Evolutionary conservation across 2,329 filamentous ascomycete genomes (phyloP).

Genomic region (Fusarium transvaalense): DNA sequence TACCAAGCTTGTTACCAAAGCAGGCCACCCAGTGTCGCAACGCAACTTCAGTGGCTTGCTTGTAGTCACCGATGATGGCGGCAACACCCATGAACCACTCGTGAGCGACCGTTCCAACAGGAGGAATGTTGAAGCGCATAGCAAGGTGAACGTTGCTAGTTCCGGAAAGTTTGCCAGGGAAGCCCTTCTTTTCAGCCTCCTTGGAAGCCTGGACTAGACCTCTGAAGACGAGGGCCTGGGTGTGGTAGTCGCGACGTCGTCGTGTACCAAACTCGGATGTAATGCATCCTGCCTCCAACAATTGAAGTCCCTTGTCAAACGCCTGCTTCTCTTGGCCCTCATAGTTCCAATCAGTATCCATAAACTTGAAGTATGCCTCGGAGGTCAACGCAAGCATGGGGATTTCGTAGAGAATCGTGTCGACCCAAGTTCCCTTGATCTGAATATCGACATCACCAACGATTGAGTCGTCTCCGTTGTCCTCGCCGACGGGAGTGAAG

Average conservation of each 20-base stretch:
- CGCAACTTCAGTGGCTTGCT: conserved; percentile 84
- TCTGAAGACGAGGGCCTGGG: conserved; percentile 90
- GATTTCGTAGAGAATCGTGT: conserved; percentile 98
- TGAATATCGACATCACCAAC: conserved; percentile 81
- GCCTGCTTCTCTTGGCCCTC: conserved; percentile 88
- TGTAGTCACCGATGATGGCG: conserved; percentile 88
- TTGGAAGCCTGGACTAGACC: conserved; percentile 84
- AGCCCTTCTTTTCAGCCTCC: conserved; percentile 73
- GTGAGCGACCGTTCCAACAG: conserved; percentile 90
- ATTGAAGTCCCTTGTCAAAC: conserved; percentile 79
- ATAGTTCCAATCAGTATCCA: conserved; percentile 92
- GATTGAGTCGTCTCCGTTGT: conserved; percentile 73
- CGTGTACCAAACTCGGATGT: conserved; percentile 96
- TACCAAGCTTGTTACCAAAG: conserved; percentile 86
- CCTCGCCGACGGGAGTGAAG: conserved; percentile 68
- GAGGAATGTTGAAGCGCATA: conserved; percentile 87
- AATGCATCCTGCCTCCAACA: conserved; percentile 85
- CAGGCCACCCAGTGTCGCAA: conserved; percentile 90
- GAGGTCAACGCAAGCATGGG: conserved; percentile 91
- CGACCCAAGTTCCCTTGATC: conserved; percentile 87
- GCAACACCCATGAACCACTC: conserved; percentile 99
- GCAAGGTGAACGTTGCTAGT: conserved; percentile 98
- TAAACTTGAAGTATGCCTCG: conserved; percentile 97
- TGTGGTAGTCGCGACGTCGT: conserved; percentile 91
- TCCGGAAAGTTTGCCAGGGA: conserved; percentile 81